Percentiles rank a stretch among this genome's conserved stretches.
Conservation (phyloP, 129 eudicot genomes). For the Chrysanthemum lavandulifolium region DNA sequence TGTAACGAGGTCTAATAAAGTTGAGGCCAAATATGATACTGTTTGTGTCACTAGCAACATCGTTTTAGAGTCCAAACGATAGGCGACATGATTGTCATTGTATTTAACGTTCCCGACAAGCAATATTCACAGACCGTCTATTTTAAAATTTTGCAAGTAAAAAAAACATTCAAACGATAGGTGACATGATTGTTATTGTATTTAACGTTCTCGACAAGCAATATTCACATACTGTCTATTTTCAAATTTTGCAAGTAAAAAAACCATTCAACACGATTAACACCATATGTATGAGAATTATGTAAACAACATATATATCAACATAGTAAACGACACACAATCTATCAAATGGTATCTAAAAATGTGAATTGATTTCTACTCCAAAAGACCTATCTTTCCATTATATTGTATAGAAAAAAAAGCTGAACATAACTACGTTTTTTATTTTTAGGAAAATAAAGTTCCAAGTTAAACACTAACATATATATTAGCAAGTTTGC, state of each 20-base stretch:
- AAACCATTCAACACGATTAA: neutral
- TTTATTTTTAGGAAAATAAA: too few species aligned
- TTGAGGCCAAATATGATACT: neutral
- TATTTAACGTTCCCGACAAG: neutral
- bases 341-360: neutral
- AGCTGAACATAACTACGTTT: neutral
- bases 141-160: neutral
- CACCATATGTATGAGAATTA: neutral
- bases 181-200: neutral
- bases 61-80: neutral
- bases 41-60: neutral
- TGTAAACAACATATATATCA: neutral
- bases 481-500: too few species aligned
- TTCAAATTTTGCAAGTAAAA: neutral
- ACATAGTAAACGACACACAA: neutral
- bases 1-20: neutral
- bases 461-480: too few species aligned
- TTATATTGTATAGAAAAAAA: too few species aligned
- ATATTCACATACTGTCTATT: neutral
- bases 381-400: neutral
- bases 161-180: neutral
- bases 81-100: neutral
- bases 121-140: neutral
- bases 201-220: neutral
- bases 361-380: too few species aligned